phyloP scores from a whole-genome alignment of 257 asterid species.

The Hygrophila difformis region DNA sequence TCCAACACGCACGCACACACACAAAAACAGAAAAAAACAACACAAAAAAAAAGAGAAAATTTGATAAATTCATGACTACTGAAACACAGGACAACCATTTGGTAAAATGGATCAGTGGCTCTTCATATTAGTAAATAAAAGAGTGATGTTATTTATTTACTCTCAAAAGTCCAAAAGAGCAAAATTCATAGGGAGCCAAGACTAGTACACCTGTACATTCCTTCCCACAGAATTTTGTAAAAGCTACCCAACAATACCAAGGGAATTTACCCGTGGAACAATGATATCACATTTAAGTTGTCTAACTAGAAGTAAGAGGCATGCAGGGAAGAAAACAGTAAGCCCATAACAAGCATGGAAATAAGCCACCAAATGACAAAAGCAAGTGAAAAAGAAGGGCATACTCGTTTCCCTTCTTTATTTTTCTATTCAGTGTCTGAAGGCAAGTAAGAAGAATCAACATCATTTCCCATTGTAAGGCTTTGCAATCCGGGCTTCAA shows the following conservation, averaged over 20 bases:
- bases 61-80: too few species aligned
- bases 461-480: slow-evolving; percentile 27
- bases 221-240: slow-evolving; percentile 18
- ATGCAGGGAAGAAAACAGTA: neutral
- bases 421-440: slow-evolving; percentile 46
- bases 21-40: too few species aligned
- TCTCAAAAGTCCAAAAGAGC: neutral
- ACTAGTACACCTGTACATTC: slow-evolving; percentile 17
- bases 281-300: slow-evolving; percentile 17
- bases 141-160: slow-evolving; percentile 1
- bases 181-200: slow-evolving; percentile 7
- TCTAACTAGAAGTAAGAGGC: slow-evolving; percentile 18
- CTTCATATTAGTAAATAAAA: too few species aligned
- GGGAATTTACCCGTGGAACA: slow-evolving; percentile 7
- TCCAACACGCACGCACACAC: too few species aligned
- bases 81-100: too few species aligned
- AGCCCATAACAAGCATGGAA: slow-evolving; percentile 14
- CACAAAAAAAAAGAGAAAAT: too few species aligned
- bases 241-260: slow-evolving; percentile 19
- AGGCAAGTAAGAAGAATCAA: slow-evolving; percentile 34
- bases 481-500: slow-evolving; percentile 65
- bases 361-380: slow-evolving; percentile 14
- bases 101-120: too few species aligned
- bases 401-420: slow-evolving; percentile 24
- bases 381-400: slow-evolving; percentile 13